Evolutionary conservation across 495 filamentous ascomycete genomes (phyloP).

Genomic region (Penicillium diatomitis): DNA sequence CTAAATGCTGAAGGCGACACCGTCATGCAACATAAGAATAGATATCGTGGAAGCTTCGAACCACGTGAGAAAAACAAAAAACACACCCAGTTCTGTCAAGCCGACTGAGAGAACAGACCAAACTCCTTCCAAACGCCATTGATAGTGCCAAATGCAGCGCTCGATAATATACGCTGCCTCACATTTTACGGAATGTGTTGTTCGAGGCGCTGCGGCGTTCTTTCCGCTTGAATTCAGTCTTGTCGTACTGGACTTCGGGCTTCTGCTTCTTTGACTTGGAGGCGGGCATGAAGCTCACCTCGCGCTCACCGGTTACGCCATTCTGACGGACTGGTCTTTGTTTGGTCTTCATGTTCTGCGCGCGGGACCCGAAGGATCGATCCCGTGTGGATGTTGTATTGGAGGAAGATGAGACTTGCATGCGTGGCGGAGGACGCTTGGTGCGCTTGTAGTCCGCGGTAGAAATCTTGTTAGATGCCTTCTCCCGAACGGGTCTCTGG

Average conservation of each 20-base stretch:
- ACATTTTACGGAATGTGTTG: slow-evolving; percentile 46
- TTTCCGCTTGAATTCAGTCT: slow-evolving; percentile 28
- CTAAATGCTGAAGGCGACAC: slow-evolving; percentile 12
- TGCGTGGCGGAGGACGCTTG: slow-evolving; percentile 46
- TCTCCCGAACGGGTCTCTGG: slow-evolving; percentile 18
- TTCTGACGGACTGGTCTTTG: slow-evolving; percentile 35
- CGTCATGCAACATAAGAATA: slow-evolving; percentile 10
- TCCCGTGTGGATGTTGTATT: slow-evolving; percentile 37
- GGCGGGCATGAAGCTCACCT: slow-evolving; percentile 74
- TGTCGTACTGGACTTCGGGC: slow-evolving; percentile 21
- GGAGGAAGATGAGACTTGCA: slow-evolving; percentile 48
- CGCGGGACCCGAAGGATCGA: slow-evolving; percentile 63
- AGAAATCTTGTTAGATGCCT: slow-evolving; percentile 52
- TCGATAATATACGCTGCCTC: slow-evolving; percentile 7
- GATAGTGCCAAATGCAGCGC: background rate
- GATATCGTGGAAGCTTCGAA: background rate
- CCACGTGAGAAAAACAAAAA: background rate
- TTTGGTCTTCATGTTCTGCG: slow-evolving; percentile 41
- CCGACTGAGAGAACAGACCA: no score
- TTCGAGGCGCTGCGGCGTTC: slow-evolving; percentile 44
- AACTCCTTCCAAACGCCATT: background rate
- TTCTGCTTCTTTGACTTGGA: slow-evolving; percentile 41
- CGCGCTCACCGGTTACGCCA: slow-evolving; percentile 69
- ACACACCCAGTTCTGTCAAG: background rate
- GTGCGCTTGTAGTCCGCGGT: slow-evolving; percentile 35